Base-by-base conservation (phyloP, 1,139 yeast genomes). In the Suhomyces chickasaworum region DNA sequence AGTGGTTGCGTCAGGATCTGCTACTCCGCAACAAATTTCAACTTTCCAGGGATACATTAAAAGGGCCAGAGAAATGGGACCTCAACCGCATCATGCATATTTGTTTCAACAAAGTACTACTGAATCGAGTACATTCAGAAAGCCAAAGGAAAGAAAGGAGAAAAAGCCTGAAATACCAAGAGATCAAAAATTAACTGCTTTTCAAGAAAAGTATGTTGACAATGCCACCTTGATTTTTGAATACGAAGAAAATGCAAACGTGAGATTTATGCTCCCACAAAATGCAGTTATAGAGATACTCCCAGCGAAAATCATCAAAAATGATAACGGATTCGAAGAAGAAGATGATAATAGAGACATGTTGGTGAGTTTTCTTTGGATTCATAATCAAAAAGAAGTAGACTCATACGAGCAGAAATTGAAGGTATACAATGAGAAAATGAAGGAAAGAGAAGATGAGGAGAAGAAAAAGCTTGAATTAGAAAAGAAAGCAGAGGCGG, bases 161-260 rank as follows among this genome's bases (percentile, higher is more conserved):
- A 53, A 61, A 12, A 62, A 61, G 41, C 55, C 61, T 13, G 61
- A 60, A 31, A 48, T 61, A 31, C 68, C 73, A 1, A 65, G 67
- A 53, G 80, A 77, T 48, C 81, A 75, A 42, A 81, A 80, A 55
- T 65, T 86, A 44, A 86, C 93, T 0, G 85, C 90, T 0, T 86
- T 86, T 55, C 95, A 86, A 58, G 91, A 84, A 54, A 76, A 81
- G 58, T 86, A 86, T 58, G 68, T 80, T 33, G 66, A 77, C 35
- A 80, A 82, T 57, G 90, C 95, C 0, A 86, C 89, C 41, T 64
- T 93, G 39, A 83, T 90, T 12, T 84, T 93, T 65, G 99, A 93
- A 64, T 91, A 84, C 66, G 78, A 78, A 33, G 98, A 93, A 56
- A 85, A 84, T 61, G 80, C 95, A 0, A 78, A 85, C 44, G 85